A percentile compares a stretch with the other conserved stretches of the same genome.
phyloP scores from a whole-genome alignment of 768 basidiomycete species.

The Mrakia frigida region DNA sequence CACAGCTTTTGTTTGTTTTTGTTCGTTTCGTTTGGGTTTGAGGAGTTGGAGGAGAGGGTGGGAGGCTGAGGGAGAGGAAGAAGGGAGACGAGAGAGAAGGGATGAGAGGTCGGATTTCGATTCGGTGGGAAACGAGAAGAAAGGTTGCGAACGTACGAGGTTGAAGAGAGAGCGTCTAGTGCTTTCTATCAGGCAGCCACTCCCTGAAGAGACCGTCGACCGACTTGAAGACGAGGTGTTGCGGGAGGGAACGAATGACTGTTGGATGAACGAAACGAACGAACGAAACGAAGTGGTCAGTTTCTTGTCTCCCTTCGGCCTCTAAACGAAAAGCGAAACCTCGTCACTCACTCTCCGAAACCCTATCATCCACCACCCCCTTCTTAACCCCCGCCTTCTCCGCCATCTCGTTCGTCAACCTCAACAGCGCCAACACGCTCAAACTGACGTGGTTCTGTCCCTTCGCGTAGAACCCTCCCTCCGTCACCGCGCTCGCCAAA shows the following conservation, averaged over 20 bases:
- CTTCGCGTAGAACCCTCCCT: slow-evolving; percentile 70
- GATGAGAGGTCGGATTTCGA: background rate
- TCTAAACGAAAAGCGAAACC: background rate
- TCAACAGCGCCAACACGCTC: slow-evolving; percentile 85
- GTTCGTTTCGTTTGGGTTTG: background rate
- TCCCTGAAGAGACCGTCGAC: slow-evolving; percentile 93
- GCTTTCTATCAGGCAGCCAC: slow-evolving; percentile 35
- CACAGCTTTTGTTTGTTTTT: background rate
- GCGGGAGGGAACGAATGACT: slow-evolving; percentile 77
- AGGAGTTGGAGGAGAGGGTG: background rate
- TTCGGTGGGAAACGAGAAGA: background rate
- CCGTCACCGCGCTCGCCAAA: slow-evolving; percentile 49
- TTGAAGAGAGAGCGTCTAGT: background rate
- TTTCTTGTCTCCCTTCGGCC: background rate
- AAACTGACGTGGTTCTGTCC: slow-evolving; percentile 94
- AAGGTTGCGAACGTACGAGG: slow-evolving; percentile 7
- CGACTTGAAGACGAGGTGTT: slow-evolving; percentile 80
- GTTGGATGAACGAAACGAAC: background rate
- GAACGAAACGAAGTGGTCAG: background rate
- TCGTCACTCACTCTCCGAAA: slow-evolving; percentile 64
- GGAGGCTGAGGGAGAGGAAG: background rate
- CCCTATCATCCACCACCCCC: slow-evolving; percentile 53
- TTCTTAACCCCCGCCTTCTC: slow-evolving; percentile 53
- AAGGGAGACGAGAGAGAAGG: background rate
- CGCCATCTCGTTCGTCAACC: slow-evolving; percentile 76